These are phyloP conservation scores for Picea mariana DNA, from an alignment of 83 land plant species.

Conservation along the genomic window DNA sequence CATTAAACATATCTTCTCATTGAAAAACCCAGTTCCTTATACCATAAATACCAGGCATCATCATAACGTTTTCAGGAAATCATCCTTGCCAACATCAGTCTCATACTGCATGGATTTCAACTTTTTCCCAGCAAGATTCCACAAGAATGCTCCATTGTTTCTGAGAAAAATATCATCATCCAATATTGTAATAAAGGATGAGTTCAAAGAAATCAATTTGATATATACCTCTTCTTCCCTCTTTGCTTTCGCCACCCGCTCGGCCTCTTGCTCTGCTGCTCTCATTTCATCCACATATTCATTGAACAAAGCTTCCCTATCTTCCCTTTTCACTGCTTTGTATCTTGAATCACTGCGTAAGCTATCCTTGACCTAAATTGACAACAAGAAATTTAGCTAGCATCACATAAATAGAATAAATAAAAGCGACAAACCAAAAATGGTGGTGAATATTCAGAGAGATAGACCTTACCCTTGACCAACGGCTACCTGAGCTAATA, in stretches of 20 bases:
- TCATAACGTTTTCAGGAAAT: background rate
- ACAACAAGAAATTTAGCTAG: conserved; percentile 1
- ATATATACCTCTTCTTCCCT: conserved; percentile 74
- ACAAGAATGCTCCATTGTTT: background rate
- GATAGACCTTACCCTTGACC: conserved; percentile 76
- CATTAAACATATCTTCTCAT: too few relatives aligned
- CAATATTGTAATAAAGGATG: background rate
- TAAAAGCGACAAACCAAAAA: background rate
- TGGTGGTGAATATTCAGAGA: background rate
- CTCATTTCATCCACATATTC: conserved; percentile 72
- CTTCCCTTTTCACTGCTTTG: conserved; percentile 81
- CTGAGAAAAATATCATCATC: background rate
- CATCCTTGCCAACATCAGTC: background rate
- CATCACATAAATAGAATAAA: background rate
- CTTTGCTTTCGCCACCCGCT: conserved; percentile 68
- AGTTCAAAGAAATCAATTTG: background rate
- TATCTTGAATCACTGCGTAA: conserved; percentile 79
- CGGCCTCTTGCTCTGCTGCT: conserved; percentile 67
- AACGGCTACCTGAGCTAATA: conserved; percentile 64
- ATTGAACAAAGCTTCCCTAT: conserved; percentile 79
- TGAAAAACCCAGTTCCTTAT: too few relatives aligned
- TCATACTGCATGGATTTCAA: background rate
- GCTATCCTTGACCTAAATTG: conserved; percentile 74
- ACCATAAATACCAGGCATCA: too few relatives aligned
- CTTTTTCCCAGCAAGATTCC: background rate